Evolutionary conservation across 2,329 filamentous ascomycete species (phyloP), one percentile per base, ranked within the genome.

Genomic region (Beauveria sp.): DNA sequence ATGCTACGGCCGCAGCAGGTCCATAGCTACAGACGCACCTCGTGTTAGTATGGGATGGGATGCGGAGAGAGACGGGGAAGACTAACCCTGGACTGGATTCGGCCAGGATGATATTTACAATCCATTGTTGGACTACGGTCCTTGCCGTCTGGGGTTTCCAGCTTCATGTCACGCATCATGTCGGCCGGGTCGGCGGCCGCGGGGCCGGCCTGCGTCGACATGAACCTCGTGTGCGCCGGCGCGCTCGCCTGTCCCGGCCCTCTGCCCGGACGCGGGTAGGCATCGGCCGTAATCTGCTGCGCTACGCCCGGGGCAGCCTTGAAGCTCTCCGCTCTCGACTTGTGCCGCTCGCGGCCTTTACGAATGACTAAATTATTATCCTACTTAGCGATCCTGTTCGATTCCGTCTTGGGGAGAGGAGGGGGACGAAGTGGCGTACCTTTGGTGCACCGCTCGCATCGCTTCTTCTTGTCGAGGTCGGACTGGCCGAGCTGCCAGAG

Each of bases 391-490:
- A 38, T 38, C 34, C 28, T 54, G 10, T 46, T 45, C 30, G 26
- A 18, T 24, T 26, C 22, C 12, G 34, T 38, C 34, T 38, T 38
- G 34, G 12, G 12, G 5, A 38, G 5, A 38, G 34, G 34, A 3
- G 34, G 12, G 14, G 34, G 12, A 14, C 12, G 22, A 38, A 10
- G 26, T 16, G 9, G 59, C 62, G 65, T 51, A 71, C 70, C 63
- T 51, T 69, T 67, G 43, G 55, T 57, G 59, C 72, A 74, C 24
- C 62, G 63, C 22, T 52, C 59, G 62, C 72, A 74, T 22, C 71
- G 68, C 50, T 65, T 68, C 65, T 74, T 74, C n/a, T 65, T 67
- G 7, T 71, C 64, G 3, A 74, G 56, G 14, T 74, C 71, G 1
- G 60, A 52, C 20, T 42, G 22, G 3, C 67, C 65, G 7, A 73